Evolutionary conservation across 83 land plant species (phyloP).

Genomic region (Diphasiastrum complanatum): DNA sequence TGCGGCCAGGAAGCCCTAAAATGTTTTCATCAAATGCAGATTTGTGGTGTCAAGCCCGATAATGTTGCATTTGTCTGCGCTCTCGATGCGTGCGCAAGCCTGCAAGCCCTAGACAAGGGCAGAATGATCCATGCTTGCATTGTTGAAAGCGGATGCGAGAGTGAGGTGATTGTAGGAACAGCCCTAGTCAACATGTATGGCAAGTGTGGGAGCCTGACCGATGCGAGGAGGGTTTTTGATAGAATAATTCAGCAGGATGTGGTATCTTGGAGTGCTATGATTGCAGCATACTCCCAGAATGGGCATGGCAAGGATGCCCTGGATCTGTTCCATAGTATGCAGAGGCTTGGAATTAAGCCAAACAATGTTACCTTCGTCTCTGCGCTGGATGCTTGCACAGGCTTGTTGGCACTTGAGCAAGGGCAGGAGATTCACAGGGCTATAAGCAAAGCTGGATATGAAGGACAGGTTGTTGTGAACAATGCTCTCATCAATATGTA

Average conservation of each 20-base stretch:
- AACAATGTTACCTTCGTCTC: not conserved
- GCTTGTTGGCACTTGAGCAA: not conserved
- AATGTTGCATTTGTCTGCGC: not conserved
- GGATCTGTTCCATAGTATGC: not conserved
- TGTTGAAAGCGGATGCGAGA: not conserved
- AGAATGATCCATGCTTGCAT: not conserved
- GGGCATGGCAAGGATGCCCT: not conserved
- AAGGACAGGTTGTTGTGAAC: too few relatives aligned
- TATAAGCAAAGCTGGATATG: not conserved
- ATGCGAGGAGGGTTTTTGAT: not conserved
- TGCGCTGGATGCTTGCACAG: not conserved
- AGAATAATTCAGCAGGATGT: not conserved
- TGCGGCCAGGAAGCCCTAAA: not conserved
- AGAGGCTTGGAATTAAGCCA: not conserved
- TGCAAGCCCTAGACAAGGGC: not conserved
- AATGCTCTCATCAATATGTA: too few relatives aligned
- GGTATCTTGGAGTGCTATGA: constrained; percentile 4
- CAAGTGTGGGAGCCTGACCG: not conserved
- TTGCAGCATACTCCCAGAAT: not conserved
- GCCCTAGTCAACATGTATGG: constrained; percentile 6
- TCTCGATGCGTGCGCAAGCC: not conserved
- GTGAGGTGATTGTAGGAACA: not conserved
- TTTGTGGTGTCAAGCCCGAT: not conserved
- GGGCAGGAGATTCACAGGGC: not conserved
- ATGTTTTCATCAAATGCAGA: not conserved